Conservation (phyloP, 192 early-diverging fungal genomes). For the Jimgerdemannia flammicorona region DNA sequence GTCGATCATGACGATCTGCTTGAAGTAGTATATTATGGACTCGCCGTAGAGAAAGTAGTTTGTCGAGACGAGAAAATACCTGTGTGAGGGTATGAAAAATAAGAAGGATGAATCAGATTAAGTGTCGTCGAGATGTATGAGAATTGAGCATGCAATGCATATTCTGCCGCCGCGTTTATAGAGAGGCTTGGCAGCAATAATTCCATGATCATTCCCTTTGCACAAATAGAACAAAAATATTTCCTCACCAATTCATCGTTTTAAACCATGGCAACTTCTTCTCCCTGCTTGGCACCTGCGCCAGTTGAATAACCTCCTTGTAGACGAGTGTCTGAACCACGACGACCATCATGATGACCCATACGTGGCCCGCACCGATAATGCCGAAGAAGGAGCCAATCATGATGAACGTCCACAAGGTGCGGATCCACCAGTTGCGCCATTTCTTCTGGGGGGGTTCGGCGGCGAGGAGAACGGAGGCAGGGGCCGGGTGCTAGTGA, state of each 20-base stretch:
- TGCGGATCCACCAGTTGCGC: conserved; percentile 81
- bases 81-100: conserved; percentile 13
- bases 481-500: too few relatives aligned
- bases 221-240: background rate
- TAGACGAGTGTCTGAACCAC: conserved; percentile 85
- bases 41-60: conserved; percentile 96
- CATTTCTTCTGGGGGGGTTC: conserved; percentile 53
- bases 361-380: conserved; percentile 76
- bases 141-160: too few relatives aligned
- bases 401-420: conserved; percentile 87
- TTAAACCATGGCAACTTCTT: conserved; percentile 89
- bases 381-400: conserved; percentile 76
- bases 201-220: conserved; percentile 1
- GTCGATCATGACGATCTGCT: conserved; percentile 79
- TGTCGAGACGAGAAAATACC: conserved; percentile 85
- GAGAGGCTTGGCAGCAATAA: too few relatives aligned
- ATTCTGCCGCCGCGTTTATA: too few relatives aligned
- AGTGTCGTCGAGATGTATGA: background rate
- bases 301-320: conserved; percentile 90
- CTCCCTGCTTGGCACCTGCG: conserved; percentile 76
- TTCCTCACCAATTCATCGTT: conserved; percentile 78
- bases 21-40: conserved; percentile 87
- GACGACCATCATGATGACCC: conserved; percentile 82
- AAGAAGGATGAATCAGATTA: background rate
- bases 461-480: conserved; percentile 36